Evolutionary conservation across 345 rosid genomes (phyloP).

Genomic region (Corchorus capsularis): DNA sequence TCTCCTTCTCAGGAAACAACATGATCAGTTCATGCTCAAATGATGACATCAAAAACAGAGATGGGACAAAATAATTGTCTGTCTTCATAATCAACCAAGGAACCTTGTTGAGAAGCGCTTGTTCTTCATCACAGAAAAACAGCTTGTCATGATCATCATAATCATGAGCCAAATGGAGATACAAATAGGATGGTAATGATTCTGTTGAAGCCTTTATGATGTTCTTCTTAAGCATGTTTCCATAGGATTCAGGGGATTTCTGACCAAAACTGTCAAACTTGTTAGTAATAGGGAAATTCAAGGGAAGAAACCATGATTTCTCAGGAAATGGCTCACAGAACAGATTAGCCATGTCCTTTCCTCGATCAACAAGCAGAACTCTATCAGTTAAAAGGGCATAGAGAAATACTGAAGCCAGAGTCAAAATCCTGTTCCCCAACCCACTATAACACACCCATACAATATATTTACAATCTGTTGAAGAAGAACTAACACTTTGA

Average conservation of each 20-base stretch:
- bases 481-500: constrained; percentile 7
- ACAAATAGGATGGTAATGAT: constrained; percentile 40
- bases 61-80: constrained; percentile 68
- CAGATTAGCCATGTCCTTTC: constrained; percentile 50
- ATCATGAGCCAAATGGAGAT: constrained; percentile 65
- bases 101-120: constrained; percentile 39
- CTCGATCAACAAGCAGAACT: constrained; percentile 63
- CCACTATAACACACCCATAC: constrained; percentile 74
- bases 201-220: constrained; percentile 28
- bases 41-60: constrained; percentile 61
- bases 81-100: constrained; percentile 74
- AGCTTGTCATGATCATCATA: constrained; percentile 64
- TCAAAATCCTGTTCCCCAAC: constrained; percentile 67
- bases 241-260: constrained; percentile 49
- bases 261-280: constrained; percentile 44
- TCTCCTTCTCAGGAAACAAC: constrained; percentile 58
- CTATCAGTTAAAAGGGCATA: constrained; percentile 68
- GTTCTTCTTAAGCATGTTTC: constrained; percentile 54
- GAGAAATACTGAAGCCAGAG: constrained; percentile 61
- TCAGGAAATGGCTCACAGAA: constrained; percentile 74
- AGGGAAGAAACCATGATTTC: constrained; percentile 56
- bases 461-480: constrained; percentile 53
- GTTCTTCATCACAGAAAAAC: constrained; percentile 66
- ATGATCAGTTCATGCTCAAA: constrained; percentile 43
- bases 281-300: constrained; percentile 39